A percentile compares a stretch with the other conserved stretches of the same genome.
These are phyloP conservation scores for Novakomyces olei DNA, from an alignment of 805 yeast genomes.

Conservation along the genomic window DNA sequence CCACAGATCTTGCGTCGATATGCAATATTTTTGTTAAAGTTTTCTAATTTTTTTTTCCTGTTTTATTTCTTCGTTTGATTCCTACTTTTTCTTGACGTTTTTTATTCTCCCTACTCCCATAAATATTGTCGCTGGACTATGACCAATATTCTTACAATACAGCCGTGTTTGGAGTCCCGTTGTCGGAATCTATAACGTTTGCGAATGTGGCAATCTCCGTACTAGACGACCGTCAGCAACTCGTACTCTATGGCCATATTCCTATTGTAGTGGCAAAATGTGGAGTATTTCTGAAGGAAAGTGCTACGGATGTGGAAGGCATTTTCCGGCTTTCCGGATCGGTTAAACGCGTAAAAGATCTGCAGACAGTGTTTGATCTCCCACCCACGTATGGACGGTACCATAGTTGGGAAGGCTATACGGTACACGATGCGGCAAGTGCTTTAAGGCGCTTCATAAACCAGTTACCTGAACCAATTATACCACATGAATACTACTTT, in stretches of 20 bases:
- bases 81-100: no score
- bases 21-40: no score
- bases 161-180: constrained; percentile 55
- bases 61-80: no score
- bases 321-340: constrained; percentile 87
- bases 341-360: constrained; percentile 61
- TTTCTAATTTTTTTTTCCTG: no score
- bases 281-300: constrained; percentile 61
- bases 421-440: constrained; percentile 92
- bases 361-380: constrained; percentile 61
- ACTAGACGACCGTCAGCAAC: constrained; percentile 32
- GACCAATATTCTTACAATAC: background rate
- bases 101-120: no score
- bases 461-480: constrained; percentile 75
- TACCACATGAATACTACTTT: constrained; percentile 58
- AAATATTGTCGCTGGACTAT: background rate
- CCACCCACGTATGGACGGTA: constrained; percentile 83
- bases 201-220: constrained; percentile 63
- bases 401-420: constrained; percentile 76
- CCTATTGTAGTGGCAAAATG: constrained; percentile 93
- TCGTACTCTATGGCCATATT: constrained; percentile 62
- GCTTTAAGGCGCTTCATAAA: constrained; percentile 67
- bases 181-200: constrained; percentile 42
- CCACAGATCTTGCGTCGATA: no score
- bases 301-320: constrained; percentile 48